phyloP scores from a whole-genome alignment of 441 rosid species.

The Geranium incanum region DNA sequence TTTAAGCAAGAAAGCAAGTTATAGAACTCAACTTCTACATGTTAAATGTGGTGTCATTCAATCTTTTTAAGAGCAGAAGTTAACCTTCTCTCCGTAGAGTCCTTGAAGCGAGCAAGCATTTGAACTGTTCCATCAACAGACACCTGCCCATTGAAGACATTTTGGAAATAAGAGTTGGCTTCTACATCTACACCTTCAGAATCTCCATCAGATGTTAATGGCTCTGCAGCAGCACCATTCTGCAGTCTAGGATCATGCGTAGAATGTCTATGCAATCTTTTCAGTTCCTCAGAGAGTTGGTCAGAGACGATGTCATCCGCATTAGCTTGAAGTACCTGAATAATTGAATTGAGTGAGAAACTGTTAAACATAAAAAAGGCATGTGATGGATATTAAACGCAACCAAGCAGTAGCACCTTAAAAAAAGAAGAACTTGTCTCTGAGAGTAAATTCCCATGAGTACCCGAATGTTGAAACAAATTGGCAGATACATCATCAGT shows the following conservation, averaged over 20 bases:
- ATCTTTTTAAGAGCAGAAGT: neutral
- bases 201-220: slow-evolving; percentile 62
- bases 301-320: slow-evolving; percentile 27
- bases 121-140: slow-evolving; percentile 89
- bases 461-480: slow-evolving; percentile 54
- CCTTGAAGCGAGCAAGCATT: slow-evolving; percentile 91
- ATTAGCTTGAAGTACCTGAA: slow-evolving; percentile 69
- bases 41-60: neutral
- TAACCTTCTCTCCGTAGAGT: slow-evolving; percentile 72
- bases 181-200: slow-evolving; percentile 85
- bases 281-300: slow-evolving; percentile 69
- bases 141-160: slow-evolving; percentile 85
- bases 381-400: neutral
- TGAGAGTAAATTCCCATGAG: slow-evolving; percentile 49
- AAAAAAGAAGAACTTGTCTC: slow-evolving; percentile 55
- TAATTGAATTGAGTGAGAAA: neutral
- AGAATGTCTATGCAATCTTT: slow-evolving; percentile 47
- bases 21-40: neutral
- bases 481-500: slow-evolving; percentile 58
- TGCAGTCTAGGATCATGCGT: slow-evolving; percentile 54
- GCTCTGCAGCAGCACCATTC: slow-evolving; percentile 64
- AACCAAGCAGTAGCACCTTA: slow-evolving; percentile 45
- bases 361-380: neutral
- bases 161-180: slow-evolving; percentile 93
- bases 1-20: neutral